A percentile compares a stretch with the other conserved stretches of the same genome.
phyloP scores from a whole-genome alignment of 371 early-diverging fungal species.

The Mucor plumbeus region DNA sequence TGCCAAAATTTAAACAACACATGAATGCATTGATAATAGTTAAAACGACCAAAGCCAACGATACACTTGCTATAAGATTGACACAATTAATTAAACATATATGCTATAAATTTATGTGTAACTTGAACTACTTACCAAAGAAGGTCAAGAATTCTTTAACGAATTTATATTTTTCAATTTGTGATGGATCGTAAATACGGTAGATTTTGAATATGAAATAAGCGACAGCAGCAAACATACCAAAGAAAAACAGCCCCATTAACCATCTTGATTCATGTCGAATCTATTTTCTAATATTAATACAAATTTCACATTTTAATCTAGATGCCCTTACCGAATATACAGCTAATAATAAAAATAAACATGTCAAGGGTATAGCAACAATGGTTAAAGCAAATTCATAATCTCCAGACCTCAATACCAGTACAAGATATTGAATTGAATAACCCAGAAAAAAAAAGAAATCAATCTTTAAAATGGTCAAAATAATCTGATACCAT shows the following conservation, averaged over 20 bases:
- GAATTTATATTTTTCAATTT: slow-evolving; percentile 62
- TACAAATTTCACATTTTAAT: background rate
- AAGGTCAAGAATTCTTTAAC: slow-evolving; percentile 84
- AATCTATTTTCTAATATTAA: slow-evolving; percentile 29
- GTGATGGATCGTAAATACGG: slow-evolving; percentile 74
- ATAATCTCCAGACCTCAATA: slow-evolving; percentile 65
- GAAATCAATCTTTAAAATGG: slow-evolving; percentile 86
- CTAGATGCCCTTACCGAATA: slow-evolving; percentile 64
- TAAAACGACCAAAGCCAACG: slow-evolving; percentile 66
- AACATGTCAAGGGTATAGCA: slow-evolving; percentile 77
- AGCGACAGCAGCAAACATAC: slow-evolving; percentile 71
- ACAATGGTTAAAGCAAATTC: slow-evolving; percentile 88
- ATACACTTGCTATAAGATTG: slow-evolving; percentile 60
- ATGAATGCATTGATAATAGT: slow-evolving; percentile 73
- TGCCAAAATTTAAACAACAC: slow-evolving; percentile 83
- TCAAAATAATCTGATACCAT: slow-evolving; percentile 84
- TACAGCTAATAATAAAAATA: slow-evolving; percentile 75
- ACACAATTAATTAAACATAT: background rate
- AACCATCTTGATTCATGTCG: slow-evolving; percentile 51
- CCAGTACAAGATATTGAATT: slow-evolving; percentile 85
- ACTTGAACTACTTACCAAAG: slow-evolving; percentile 65
- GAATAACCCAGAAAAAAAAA: slow-evolving; percentile 90
- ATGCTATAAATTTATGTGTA: background rate
- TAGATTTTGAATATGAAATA: slow-evolving; percentile 89
- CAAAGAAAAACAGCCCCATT: slow-evolving; percentile 71